Percentiles rank a stretch among this genome's conserved stretches.
Evolutionary conservation across 805 yeast species (phyloP).

Genomic region (Candida oleophila): DNA sequence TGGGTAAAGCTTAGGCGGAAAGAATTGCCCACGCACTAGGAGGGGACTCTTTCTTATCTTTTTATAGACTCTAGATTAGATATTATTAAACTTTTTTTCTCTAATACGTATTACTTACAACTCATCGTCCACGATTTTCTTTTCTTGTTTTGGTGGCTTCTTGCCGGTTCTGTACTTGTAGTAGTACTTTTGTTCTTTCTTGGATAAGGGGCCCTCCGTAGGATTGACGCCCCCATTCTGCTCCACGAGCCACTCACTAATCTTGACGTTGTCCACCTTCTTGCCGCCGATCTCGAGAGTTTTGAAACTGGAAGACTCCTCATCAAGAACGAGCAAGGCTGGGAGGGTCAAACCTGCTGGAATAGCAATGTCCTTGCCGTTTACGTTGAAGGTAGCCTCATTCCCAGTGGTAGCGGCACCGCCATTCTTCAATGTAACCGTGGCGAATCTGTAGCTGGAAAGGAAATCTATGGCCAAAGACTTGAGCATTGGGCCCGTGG

Average conservation of each 20-base stretch:
- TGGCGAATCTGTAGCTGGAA: conserved; percentile 48
- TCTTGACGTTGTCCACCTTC: conserved; percentile 27
- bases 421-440: conserved; percentile 30
- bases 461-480: conserved; percentile 71
- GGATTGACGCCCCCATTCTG: conserved; percentile 23
- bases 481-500: conserved; percentile 56
- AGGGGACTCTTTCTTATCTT: background rate
- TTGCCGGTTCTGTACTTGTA: conserved; percentile 30
- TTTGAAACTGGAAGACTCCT: conserved; percentile 15
- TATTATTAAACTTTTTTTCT: background rate
- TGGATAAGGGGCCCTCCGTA: conserved; percentile 37
- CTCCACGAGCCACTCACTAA: conserved; percentile 33
- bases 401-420: conserved; percentile 6
- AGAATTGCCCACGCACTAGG: too few species aligned
- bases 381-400: conserved; percentile 7
- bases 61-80: background rate
- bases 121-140: conserved; percentile 27
- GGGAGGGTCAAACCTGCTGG: conserved; percentile 22
- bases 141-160: conserved; percentile 8
- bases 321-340: conserved; percentile 24
- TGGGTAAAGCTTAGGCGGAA: conserved; percentile 4
- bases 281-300: conserved; percentile 21
- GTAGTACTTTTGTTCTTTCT: conserved; percentile 27
- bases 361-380: conserved; percentile 20
- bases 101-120: conserved; percentile 11